A percentile compares a stretch with the other conserved stretches of the same genome.
Evolutionary conservation across 73 alveolate genomes (phyloP).

Genomic region (Symbiodinium pilosum): DNA sequence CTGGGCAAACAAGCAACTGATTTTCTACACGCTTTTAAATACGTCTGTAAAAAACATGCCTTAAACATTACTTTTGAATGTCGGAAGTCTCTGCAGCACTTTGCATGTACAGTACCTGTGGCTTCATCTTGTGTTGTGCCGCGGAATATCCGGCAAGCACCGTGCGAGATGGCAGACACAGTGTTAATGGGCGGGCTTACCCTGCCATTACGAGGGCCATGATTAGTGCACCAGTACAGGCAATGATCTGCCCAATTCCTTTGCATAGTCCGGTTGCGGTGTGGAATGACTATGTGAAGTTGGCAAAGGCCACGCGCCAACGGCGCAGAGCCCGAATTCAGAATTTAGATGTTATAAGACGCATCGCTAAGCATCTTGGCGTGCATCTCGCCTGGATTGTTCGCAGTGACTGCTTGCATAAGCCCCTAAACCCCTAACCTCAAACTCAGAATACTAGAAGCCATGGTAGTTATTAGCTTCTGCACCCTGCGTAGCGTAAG

Average conservation of each 20-base stretch:
- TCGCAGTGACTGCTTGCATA: background rate
- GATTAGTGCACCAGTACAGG: background rate
- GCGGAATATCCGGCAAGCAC: background rate
- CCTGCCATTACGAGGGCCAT: background rate
- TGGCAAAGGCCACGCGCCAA: background rate
- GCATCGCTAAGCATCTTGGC: background rate
- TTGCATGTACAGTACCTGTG: background rate
- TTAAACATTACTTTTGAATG: no score
- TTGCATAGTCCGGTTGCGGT: background rate
- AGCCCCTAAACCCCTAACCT: background rate
- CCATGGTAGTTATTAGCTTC: no score
- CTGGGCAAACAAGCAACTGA: no score
- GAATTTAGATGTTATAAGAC: no score
- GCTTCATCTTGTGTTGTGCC: background rate
- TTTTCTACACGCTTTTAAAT: no score
- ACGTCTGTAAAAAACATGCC: no score
- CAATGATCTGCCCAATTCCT: background rate
- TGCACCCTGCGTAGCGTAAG: no score
- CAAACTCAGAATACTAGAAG: no score
- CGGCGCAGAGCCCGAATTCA: background rate
- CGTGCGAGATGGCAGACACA: background rate
- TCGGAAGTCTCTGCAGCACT: background rate
- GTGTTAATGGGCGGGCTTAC: background rate
- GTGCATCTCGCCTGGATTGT: background rate
- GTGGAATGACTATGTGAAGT: background rate